Percentiles rank a stretch among this genome's conserved stretches.
Evolutionary conservation across 805 yeast genomes (phyloP).

Genomic region (Wickerhamiella nectarea): DNA sequence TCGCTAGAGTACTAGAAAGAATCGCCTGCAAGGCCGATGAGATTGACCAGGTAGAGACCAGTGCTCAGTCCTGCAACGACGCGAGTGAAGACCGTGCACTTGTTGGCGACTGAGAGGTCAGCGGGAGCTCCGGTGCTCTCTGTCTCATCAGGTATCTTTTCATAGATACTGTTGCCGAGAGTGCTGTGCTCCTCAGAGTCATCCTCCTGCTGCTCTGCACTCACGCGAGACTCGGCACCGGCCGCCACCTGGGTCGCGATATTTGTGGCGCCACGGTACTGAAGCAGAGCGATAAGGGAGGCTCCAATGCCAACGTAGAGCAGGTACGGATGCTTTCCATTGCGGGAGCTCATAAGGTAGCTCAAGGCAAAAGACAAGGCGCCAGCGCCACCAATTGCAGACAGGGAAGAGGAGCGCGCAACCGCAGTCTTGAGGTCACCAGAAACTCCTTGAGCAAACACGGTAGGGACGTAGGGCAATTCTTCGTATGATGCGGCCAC

Average conservation of each 20-base stretch:
- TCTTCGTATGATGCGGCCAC: constrained; percentile 7
- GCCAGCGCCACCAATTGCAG: constrained; percentile 17
- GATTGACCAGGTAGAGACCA: constrained; percentile 15
- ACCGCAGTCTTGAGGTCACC: background rate
- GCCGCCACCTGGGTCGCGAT: constrained; percentile 13
- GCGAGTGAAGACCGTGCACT: constrained; percentile 15
- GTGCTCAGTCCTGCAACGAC: constrained; percentile 19
- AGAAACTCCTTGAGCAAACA: background rate
- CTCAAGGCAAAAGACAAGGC: constrained; percentile 19
- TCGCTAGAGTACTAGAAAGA: too few relatives aligned
- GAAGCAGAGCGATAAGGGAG: constrained; percentile 21
- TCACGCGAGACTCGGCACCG: background rate
- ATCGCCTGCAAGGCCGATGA: constrained; percentile 21
- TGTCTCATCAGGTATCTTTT: constrained; percentile 12
- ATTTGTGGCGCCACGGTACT: constrained; percentile 19
- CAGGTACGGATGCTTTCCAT: constrained; percentile 26
- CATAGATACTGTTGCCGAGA: constrained; percentile 14
- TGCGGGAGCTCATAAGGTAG: constrained; percentile 19
- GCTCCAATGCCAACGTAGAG: constrained; percentile 25
- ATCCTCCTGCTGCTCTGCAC: background rate
- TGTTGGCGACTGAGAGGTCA: constrained; percentile 8
- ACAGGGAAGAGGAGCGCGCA: constrained; percentile 6
- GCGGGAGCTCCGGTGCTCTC: background rate
- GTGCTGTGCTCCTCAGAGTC: constrained; percentile 11
- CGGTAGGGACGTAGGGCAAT: background rate